phyloP scores from a whole-genome alignment of 352 stramenopile species.

The Phytopythium aichiense region DNA sequence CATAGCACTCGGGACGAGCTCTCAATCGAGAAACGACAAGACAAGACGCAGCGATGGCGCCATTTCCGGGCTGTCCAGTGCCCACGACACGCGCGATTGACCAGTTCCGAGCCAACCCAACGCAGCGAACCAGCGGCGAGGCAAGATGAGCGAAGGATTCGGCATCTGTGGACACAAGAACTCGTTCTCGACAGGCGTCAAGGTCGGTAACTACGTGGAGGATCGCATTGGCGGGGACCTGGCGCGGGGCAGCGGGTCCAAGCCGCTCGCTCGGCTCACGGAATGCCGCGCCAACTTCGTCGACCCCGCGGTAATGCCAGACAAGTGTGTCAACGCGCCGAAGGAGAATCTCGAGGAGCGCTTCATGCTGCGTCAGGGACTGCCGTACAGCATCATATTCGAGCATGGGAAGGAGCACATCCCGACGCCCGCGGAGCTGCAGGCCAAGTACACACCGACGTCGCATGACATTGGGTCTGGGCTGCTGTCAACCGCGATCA shows the following conservation, averaged over 20 bases:
- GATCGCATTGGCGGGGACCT: conserved; percentile 62
- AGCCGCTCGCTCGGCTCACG: conserved; percentile 38
- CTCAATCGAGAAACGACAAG: neutral
- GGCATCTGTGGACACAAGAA: conserved; percentile 85
- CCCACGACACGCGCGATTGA: neutral
- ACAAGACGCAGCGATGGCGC: neutral
- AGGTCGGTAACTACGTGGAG: conserved; percentile 83
- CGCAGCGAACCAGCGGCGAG: neutral
- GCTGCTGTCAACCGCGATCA: conserved; percentile 11
- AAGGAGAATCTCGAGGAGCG: conserved; percentile 47
- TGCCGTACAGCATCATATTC: conserved; percentile 74
- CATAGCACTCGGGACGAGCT: neutral
- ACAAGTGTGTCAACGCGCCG: conserved; percentile 47
- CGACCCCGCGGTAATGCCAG: conserved; percentile 43
- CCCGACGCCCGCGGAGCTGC: conserved; percentile 34
- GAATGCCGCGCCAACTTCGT: conserved; percentile 55
- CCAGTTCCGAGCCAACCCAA: neutral
- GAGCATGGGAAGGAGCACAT: conserved; percentile 54
- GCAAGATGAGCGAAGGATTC: conserved; percentile 47
- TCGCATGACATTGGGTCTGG: conserved; percentile 48
- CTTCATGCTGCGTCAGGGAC: conserved; percentile 43
- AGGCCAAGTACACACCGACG: conserved; percentile 48
- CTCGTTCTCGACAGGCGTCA: conserved; percentile 64
- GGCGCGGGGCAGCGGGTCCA: conserved; percentile 26
- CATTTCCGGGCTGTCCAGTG: neutral